phyloP scores from a whole-genome alignment of 2,329 filamentous ascomycete genomes.

The Penicillium sclerotiorum region DNA sequence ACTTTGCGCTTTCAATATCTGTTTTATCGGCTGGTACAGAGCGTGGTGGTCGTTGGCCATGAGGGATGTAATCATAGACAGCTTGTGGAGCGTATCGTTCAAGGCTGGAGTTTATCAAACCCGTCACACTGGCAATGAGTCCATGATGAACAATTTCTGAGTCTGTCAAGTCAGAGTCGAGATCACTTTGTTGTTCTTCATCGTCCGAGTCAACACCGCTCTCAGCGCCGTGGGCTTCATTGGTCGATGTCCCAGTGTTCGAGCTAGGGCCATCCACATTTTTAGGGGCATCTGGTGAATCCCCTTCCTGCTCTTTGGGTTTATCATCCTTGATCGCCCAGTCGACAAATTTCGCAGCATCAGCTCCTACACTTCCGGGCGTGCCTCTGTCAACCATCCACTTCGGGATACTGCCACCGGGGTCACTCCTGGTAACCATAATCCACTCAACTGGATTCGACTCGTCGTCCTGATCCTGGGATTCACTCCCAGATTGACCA shows the following conservation, averaged over 20 bases:
- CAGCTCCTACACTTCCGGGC: slow-evolving; percentile 74
- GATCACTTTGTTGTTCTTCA: slow-evolving; percentile 1
- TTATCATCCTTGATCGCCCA: slow-evolving; percentile 66
- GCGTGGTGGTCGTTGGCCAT: slow-evolving; percentile 16
- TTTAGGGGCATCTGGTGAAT: background rate
- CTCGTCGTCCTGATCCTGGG: slow-evolving; percentile 50
- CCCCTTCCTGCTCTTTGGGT: slow-evolving; percentile 35
- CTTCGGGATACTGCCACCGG: slow-evolving; percentile 81
- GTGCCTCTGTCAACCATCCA: slow-evolving; percentile 93
- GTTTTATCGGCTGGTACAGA: background rate
- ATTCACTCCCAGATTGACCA: slow-evolving; percentile 19
- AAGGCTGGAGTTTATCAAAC: slow-evolving; percentile 45
- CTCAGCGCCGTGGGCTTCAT: slow-evolving; percentile 8
- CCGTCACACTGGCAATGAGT: slow-evolving; percentile 40
- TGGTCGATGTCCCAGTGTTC: slow-evolving; percentile 1
- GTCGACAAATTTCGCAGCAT: slow-evolving; percentile 78
- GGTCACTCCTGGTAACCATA: slow-evolving; percentile 88
- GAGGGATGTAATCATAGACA: slow-evolving; percentile 52
- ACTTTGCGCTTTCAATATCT: background rate
- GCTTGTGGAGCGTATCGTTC: slow-evolving; percentile 56
- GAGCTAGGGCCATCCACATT: background rate
- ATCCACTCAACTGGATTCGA: slow-evolving; percentile 80
- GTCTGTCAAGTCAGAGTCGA: slow-evolving; percentile 11
- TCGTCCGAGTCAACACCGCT: slow-evolving; percentile 8
- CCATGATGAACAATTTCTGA: slow-evolving; percentile 33